Evolutionary conservation across 179 eudicot species (phyloP).

Genomic region (Beta macrorhiza): DNA sequence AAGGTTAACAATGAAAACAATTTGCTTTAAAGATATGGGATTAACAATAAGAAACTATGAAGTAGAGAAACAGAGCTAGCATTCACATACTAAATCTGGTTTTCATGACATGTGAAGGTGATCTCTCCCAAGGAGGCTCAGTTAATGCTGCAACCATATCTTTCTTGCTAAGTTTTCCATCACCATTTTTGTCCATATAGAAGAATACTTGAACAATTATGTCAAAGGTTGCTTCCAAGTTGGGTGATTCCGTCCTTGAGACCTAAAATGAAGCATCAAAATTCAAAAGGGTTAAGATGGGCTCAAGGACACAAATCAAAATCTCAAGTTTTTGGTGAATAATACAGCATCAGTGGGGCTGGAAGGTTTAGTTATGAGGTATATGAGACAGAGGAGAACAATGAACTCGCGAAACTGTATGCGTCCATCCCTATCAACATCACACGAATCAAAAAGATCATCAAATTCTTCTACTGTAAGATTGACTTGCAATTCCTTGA

Average conservation of each 20-base stretch:
- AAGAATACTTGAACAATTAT: conserved; percentile 57
- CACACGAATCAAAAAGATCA: conserved; percentile 64
- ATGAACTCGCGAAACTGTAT: conserved; percentile 69
- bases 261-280: conserved; percentile 35
- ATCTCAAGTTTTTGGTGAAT: neutral
- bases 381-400: conserved; percentile 59
- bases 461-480: conserved; percentile 48
- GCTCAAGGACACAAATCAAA: neutral
- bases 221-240: conserved; percentile 60
- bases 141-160: conserved; percentile 54
- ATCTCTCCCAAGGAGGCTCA: conserved; percentile 51
- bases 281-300: neutral
- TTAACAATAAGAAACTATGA: neutral
- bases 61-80: neutral
- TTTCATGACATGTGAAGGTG: conserved; percentile 52
- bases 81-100: conserved; percentile 47
- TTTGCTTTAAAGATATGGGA: neutral
- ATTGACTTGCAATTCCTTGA: conserved; percentile 44
- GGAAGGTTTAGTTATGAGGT: conserved; percentile 49
- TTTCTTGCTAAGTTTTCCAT: conserved; percentile 61
- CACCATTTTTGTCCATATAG: conserved; percentile 69
- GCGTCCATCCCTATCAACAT: conserved; percentile 45
- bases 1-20: neutral
- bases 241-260: conserved; percentile 39
- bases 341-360: conserved; percentile 34